Conservation (phyloP, 441 rosid species). For the Corymbia calophylla region DNA sequence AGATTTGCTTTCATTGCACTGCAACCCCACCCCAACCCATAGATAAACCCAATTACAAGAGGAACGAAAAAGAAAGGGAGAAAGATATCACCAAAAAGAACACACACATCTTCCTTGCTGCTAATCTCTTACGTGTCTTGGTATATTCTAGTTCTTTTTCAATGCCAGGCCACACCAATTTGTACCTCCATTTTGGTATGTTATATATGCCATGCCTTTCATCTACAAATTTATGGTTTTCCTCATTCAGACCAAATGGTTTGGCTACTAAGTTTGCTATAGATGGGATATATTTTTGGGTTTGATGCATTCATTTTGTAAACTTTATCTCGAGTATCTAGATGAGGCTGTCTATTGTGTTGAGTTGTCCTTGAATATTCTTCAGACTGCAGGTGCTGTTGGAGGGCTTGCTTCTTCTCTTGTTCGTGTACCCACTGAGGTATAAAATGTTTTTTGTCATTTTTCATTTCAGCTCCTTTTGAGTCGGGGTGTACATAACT, state of each 20-base stretch:
- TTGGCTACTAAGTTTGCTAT: neutral
- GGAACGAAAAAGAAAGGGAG: neutral
- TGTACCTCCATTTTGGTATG: neutral
- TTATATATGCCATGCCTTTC: neutral
- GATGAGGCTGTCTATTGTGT: neutral
- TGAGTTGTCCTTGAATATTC: neutral
- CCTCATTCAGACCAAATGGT: neutral
- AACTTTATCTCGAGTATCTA: neutral
- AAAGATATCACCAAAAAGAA: neutral
- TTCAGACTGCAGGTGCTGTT: slow-evolving; percentile 30
- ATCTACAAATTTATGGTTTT: neutral
- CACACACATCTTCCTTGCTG: neutral
- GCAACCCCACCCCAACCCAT: neutral
- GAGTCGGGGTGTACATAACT: neutral
- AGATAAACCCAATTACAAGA: neutral
- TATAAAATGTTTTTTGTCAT: neutral
- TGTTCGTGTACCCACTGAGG: slow-evolving; percentile 29
- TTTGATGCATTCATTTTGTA: neutral
- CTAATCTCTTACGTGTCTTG: neutral
- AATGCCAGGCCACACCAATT: neutral
- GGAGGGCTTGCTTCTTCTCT: slow-evolving; percentile 31
- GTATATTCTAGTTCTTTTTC: neutral
- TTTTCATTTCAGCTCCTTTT: neutral
- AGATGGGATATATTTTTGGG: neutral
- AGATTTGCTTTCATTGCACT: neutral